These are phyloP conservation scores for Pittosporum tobira DNA, from an alignment of 129 eudicot species.

Conservation along the genomic window DNA sequence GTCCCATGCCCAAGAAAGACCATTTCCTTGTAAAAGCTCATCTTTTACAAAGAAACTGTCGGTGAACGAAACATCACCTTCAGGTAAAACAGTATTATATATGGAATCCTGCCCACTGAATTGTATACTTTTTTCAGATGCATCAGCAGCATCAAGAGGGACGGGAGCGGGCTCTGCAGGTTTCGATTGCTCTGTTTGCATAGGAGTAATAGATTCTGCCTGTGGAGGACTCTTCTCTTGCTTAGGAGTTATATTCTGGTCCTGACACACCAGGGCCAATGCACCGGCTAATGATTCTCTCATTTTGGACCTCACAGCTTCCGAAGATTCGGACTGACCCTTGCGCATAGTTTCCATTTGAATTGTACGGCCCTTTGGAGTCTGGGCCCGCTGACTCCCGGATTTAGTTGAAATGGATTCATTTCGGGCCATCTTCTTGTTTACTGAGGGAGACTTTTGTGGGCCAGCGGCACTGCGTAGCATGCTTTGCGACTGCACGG, in stretches of 20 bases:
- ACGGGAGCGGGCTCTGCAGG: conserved; percentile 14
- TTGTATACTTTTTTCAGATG: background rate
- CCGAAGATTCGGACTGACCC: conserved; percentile 29
- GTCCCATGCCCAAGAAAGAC: conserved; percentile 82
- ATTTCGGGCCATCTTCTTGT: conserved; percentile 36
- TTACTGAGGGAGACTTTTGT: conserved; percentile 18
- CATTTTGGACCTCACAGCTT: conserved; percentile 70
- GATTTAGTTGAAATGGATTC: conserved; percentile 39
- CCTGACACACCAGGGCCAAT: conserved; percentile 49
- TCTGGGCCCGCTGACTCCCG: conserved; percentile 35
- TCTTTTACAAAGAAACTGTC: conserved; percentile 59
- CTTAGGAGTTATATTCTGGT: conserved; percentile 27
- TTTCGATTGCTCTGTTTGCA: conserved; percentile 20
- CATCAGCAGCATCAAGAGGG: conserved; percentile 15
- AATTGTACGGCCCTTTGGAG: conserved; percentile 32
- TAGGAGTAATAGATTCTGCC: conserved; percentile 6
- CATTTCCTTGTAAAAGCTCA: conserved; percentile 84
- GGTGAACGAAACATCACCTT: conserved; percentile 41
- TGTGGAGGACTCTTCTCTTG: conserved; percentile 23
- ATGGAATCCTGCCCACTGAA: conserved; percentile 31
- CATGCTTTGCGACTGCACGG: conserved; percentile 22
- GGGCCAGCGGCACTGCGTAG: conserved; percentile 12
- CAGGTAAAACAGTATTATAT: conserved; percentile 35
- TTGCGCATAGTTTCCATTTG: conserved; percentile 34
- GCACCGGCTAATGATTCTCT: conserved; percentile 77